A percentile compares a stretch with the other conserved stretches of the same genome.
Evolutionary conservation across 495 filamentous ascomycete species (phyloP).

Genomic region (Mycothermus thermophilus): DNA sequence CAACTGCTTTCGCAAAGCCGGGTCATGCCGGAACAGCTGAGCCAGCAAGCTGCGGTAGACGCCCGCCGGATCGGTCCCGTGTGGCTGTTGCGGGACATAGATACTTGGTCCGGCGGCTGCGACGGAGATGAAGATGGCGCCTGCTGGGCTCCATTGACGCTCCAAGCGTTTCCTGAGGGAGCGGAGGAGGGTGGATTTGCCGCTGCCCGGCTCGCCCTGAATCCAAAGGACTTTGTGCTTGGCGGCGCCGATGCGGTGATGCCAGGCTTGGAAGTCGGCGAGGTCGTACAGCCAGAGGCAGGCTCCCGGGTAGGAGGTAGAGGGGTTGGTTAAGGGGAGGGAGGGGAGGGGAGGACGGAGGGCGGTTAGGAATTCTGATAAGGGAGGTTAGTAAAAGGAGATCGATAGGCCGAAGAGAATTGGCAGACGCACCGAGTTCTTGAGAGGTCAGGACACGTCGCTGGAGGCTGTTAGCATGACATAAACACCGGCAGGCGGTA

Average conservation of each 20-base stretch:
- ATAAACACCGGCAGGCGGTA: background rate
- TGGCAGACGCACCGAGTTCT: slow-evolving; percentile 17
- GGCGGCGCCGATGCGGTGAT: slow-evolving; percentile 17
- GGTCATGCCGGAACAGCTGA: slow-evolving; percentile 23
- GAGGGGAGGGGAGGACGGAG: slow-evolving; percentile 7
- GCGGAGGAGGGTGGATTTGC: slow-evolving; percentile 22
- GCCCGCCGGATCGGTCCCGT: slow-evolving; percentile 10
- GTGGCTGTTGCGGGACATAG: no score
- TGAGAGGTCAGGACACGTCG: slow-evolving; percentile 12
- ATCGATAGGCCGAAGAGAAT: background rate
- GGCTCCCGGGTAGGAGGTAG: slow-evolving; percentile 20
- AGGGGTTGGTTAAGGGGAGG: slow-evolving; percentile 11
- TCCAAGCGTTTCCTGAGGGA: slow-evolving; percentile 18
- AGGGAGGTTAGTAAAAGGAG: background rate
- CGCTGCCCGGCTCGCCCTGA: slow-evolving; percentile 20
- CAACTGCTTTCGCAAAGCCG: slow-evolving; percentile 16
- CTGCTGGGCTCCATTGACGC: slow-evolving; percentile 18
- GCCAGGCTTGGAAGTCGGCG: slow-evolving; percentile 24
- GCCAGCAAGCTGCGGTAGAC: slow-evolving; percentile 23
- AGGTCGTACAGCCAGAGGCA: slow-evolving; percentile 25
- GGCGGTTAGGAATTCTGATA: slow-evolving; percentile 15
- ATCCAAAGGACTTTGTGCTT: slow-evolving; percentile 26
- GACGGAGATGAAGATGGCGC: slow-evolving; percentile 18
- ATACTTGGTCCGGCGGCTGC: slow-evolving; percentile 6
- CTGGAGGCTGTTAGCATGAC: background rate